Conservation (phyloP, 139 green algal genomes). For the Haematococcus lacustris region DNA sequence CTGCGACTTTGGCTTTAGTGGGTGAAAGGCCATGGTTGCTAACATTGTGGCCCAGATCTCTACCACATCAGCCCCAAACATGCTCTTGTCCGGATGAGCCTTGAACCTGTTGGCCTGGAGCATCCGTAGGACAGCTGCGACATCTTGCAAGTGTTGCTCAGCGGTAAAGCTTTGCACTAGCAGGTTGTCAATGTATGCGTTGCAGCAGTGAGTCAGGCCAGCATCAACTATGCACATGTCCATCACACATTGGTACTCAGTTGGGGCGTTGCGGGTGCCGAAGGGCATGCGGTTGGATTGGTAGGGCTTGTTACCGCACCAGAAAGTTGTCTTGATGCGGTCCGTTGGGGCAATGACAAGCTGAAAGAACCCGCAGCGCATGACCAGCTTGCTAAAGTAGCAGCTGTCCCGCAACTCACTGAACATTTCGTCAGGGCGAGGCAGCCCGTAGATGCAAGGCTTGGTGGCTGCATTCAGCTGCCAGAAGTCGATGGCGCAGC, state of each 20-base stretch:
- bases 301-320: background rate
- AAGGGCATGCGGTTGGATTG: background rate
- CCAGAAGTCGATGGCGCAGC: background rate
- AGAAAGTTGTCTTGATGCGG: background rate
- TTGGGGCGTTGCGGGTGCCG: background rate
- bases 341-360: background rate
- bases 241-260: background rate
- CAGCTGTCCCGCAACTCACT: background rate
- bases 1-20: slow-evolving; percentile 21
- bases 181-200: background rate
- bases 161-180: background rate
- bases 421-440: background rate
- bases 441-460: background rate
- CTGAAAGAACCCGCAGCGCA: background rate
- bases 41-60: slow-evolving; percentile 28
- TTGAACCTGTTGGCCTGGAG: background rate
- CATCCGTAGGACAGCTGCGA: background rate
- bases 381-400: background rate
- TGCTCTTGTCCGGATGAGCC: background rate
- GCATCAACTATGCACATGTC: background rate
- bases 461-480: background rate
- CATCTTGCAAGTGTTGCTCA: background rate
- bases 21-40: slow-evolving; percentile 7
- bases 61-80: background rate
- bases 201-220: background rate